phyloP scores from a whole-genome alignment of 176 grass and related monocot species.

The Bromus sterilis region DNA sequence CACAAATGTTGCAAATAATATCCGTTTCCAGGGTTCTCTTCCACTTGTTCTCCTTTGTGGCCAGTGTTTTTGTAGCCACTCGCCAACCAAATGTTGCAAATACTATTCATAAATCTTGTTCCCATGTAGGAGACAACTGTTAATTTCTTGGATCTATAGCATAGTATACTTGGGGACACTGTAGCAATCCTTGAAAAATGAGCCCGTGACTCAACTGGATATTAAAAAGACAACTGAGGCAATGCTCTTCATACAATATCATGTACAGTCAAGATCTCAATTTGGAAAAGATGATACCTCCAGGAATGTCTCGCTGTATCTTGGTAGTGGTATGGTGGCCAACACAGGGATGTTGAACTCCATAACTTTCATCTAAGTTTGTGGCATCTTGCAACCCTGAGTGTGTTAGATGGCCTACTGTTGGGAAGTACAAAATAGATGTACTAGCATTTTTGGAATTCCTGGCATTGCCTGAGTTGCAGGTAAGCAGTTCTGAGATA shows the following conservation, averaged over 20 bases:
- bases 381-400: constrained; percentile 42
- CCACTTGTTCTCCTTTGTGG: background rate
- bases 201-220: background rate
- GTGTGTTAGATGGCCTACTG: constrained; percentile 70
- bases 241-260: background rate
- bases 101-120: background rate
- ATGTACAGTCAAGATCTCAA: background rate
- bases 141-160: background rate
- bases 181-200: background rate
- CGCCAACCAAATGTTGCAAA: background rate
- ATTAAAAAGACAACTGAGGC: background rate
- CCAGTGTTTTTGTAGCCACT: background rate
- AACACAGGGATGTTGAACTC: constrained; percentile 73
- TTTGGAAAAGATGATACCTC: constrained; percentile 34
- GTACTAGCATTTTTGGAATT: constrained; percentile 75
- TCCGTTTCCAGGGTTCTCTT: background rate
- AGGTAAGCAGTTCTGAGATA: constrained; percentile 35
- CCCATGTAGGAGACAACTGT: background rate
- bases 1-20: background rate
- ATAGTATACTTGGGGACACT: background rate
- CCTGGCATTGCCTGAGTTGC: constrained; percentile 69
- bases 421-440: constrained; percentile 91
- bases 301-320: constrained; percentile 79
- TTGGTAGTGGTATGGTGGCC: constrained; percentile 64
- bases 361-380: constrained; percentile 55